These are phyloP conservation scores for Solanum chaucha DNA, from an alignment of 257 asterid genomes.

Conservation along the genomic window DNA sequence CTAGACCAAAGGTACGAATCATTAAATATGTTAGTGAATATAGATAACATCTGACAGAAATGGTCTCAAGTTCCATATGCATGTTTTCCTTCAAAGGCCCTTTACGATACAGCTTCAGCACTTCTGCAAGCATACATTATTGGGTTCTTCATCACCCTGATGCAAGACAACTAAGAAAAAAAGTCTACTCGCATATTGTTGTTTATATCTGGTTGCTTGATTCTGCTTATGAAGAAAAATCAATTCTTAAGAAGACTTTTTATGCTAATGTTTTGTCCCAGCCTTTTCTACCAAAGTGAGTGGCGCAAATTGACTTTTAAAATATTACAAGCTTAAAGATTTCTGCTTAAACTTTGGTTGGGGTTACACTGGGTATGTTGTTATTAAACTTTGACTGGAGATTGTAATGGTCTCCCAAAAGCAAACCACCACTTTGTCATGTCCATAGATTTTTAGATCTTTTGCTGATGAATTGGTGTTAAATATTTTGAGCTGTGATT, in stretches of 20 bases:
- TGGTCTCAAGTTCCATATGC: not conserved
- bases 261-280: not conserved
- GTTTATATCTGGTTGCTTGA: not conserved
- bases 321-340: not conserved
- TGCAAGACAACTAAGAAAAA: not conserved
- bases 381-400: not conserved
- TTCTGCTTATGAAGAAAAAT: not conserved
- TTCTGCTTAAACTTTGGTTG: not conserved
- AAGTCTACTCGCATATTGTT: not conserved
- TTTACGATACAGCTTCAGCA: not conserved
- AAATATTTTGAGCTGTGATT: not conserved
- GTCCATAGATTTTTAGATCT: not conserved
- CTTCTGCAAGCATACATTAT: not conserved
- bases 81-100: not conserved
- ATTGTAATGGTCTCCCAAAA: not conserved
- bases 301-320: not conserved
- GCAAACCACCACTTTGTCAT: not conserved
- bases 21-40: not conserved
- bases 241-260: not conserved
- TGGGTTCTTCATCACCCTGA: not conserved
- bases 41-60: not conserved
- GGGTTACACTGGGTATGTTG: not conserved
- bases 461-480: not conserved
- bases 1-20: not conserved
- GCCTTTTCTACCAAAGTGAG: not conserved